phyloP scores from a whole-genome alignment of 2,329 filamentous ascomycete genomes.

The Hymenoscyphus salicellus region DNA sequence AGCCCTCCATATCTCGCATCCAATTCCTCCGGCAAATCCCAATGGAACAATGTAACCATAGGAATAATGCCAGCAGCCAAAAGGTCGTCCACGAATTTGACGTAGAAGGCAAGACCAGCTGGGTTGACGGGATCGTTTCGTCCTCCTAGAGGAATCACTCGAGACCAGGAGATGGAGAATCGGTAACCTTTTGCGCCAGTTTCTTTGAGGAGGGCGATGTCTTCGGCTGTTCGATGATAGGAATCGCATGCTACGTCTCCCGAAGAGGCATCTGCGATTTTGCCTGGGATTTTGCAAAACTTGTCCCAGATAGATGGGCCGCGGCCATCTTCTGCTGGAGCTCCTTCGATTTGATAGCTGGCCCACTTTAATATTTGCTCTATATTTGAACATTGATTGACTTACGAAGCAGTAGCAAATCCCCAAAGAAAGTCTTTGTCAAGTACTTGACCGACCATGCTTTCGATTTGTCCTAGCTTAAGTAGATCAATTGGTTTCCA shows the following conservation, averaged over 20 bases:
- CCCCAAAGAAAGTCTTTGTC: constrained; percentile 74
- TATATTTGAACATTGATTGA: constrained; percentile 21
- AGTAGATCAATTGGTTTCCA: background rate
- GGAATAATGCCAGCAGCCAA: constrained; percentile 73
- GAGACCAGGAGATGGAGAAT: constrained; percentile 81
- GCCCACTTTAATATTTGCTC: background rate
- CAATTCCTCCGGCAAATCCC: constrained; percentile 78
- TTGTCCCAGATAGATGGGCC: constrained; percentile 84
- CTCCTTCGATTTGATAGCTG: constrained; percentile 87
- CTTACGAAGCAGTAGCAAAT: constrained; percentile 73
- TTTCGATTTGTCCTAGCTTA: background rate
- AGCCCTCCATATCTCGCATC: constrained; percentile 79
- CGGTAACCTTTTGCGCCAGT: constrained; percentile 74
- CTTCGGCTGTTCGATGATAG: constrained; percentile 74
- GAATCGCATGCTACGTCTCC: constrained; percentile 82
- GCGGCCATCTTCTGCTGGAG: constrained; percentile 70
- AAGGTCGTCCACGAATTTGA: constrained; percentile 74
- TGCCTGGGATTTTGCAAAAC: constrained; percentile 78
- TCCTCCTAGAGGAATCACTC: constrained; percentile 81
- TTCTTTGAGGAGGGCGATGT: constrained; percentile 73
- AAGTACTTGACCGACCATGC: constrained; percentile 50
- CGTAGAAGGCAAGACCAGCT: constrained; percentile 73
- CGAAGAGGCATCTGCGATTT: constrained; percentile 74
- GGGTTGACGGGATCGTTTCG: constrained; percentile 79
- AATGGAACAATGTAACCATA: constrained; percentile 82